Conservation (phyloP, 306 rosid species). For the Citrullus mucosospermus region DNA sequence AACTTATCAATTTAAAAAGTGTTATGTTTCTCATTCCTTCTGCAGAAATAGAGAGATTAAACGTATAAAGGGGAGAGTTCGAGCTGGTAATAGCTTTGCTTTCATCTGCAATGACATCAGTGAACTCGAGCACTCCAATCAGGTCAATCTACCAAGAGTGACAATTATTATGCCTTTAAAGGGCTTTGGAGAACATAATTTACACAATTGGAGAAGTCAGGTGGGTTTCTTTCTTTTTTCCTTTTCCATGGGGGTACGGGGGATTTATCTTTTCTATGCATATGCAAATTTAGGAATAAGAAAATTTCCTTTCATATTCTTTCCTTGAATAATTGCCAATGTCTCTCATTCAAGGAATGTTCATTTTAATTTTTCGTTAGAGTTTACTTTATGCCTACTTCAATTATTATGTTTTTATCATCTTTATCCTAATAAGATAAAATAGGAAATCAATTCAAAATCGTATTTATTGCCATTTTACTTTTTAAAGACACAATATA, state of each 20-base stretch:
- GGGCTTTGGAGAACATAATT: slow-evolving; percentile 97
- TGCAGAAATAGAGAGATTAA: slow-evolving; percentile 73
- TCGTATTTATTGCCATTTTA: neutral
- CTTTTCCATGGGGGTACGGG: neutral
- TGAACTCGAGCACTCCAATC: slow-evolving; percentile 81
- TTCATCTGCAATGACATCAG: slow-evolving; percentile 66
- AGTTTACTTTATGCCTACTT: neutral
- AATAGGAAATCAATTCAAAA: neutral
- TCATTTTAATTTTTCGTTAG: neutral
- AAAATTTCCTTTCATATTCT: neutral
- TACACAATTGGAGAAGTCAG: slow-evolving; percentile 94
- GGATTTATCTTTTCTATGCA: neutral
- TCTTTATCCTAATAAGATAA: neutral
- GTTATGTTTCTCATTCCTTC: neutral
- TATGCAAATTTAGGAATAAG: neutral
- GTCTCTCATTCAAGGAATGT: neutral
- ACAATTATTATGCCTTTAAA: slow-evolving; percentile 85
- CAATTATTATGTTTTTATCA: neutral
- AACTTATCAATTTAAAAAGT: neutral
- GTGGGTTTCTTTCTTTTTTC: slow-evolving; percentile 23
- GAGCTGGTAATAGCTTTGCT: slow-evolving; percentile 56
- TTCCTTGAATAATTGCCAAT: neutral
- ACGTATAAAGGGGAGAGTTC: slow-evolving; percentile 40
- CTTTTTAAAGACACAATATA: neutral
- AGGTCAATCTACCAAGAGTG: slow-evolving; percentile 67